Evolutionary conservation across 768 basidiomycete species (phyloP).

Genomic region (Lentinula boryana): DNA sequence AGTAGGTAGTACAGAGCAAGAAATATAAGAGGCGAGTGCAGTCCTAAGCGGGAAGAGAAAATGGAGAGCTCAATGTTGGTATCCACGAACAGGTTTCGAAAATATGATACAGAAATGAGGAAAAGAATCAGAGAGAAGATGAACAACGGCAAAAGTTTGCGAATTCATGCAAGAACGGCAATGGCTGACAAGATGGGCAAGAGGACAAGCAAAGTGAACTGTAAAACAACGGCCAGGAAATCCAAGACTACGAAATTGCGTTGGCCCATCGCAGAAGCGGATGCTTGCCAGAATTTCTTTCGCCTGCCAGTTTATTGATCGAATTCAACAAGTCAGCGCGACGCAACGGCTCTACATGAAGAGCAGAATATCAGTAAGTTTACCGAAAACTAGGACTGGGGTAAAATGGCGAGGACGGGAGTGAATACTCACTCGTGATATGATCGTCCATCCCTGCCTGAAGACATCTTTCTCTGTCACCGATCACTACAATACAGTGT

Average conservation of each 20-base stretch:
- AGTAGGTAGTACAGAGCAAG: too few relatives aligned
- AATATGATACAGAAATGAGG: too few relatives aligned
- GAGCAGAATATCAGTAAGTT: slow-evolving; percentile 60
- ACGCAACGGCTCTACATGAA: slow-evolving; percentile 60
- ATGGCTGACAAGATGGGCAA: background rate
- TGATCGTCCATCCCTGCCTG: slow-evolving; percentile 64
- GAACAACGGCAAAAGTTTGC: too few relatives aligned
- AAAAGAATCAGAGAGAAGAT: too few relatives aligned
- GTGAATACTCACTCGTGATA: slow-evolving; percentile 19
- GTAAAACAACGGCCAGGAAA: background rate
- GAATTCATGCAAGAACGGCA: too few relatives aligned
- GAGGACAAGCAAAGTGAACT: background rate
- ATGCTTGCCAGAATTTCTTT: slow-evolving; percentile 40
- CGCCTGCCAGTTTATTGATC: slow-evolving; percentile 74
- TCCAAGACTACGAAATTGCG: background rate
- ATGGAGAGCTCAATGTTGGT: too few relatives aligned
- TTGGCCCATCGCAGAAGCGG: slow-evolving; percentile 16
- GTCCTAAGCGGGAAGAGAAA: too few relatives aligned
- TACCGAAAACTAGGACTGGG: background rate
- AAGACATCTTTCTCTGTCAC: slow-evolving; percentile 71
- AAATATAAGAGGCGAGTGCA: too few relatives aligned
- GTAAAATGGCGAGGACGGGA: background rate
- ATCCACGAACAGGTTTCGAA: too few relatives aligned
- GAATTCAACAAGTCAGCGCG: slow-evolving; percentile 76
- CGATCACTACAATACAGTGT: slow-evolving; percentile 61